A percentile compares a stretch with the other conserved stretches of the same genome.
These are phyloP conservation scores for Dendryphion nanum DNA, from an alignment of 2,329 filamentous ascomycete species.

Conservation along the genomic window DNA sequence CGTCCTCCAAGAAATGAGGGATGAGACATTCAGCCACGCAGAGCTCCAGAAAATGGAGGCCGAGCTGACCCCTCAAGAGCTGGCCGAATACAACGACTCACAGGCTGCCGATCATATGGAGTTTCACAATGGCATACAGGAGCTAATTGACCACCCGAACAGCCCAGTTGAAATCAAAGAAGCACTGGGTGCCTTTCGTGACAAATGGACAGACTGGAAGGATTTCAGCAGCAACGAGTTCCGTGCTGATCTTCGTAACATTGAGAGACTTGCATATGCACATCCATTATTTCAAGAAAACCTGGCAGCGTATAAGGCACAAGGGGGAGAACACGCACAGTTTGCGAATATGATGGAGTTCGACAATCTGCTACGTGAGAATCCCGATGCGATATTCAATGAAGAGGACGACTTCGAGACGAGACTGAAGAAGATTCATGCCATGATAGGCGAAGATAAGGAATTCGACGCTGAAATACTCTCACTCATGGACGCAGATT, in stretches of 20 bases:
- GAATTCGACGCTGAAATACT: background rate
- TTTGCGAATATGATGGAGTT: background rate
- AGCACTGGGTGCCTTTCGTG: background rate
- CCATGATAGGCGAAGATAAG: background rate
- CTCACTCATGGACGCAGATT: background rate
- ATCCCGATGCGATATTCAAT: background rate
- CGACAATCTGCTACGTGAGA: background rate
- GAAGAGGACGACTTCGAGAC: slow-evolving; percentile 2
- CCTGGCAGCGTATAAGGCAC: background rate
- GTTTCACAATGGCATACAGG: slow-evolving; percentile 20
- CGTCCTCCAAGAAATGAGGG: slow-evolving; percentile 26
- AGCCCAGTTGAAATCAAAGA: slow-evolving; percentile 14
- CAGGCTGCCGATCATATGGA: slow-evolving; percentile 14
- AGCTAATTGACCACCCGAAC: slow-evolving; percentile 29
- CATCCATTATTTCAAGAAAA: background rate
- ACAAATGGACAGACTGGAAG: background rate
- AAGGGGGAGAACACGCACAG: background rate
- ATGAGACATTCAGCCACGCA: slow-evolving; percentile 16
- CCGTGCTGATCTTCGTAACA: background rate
- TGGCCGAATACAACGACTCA: slow-evolving; percentile 15
- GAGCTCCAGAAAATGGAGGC: slow-evolving; percentile 13
- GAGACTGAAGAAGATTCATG: background rate
- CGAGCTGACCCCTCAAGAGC: slow-evolving; percentile 10
- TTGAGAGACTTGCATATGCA: too few relatives aligned
- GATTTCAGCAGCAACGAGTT: background rate